phyloP scores from a whole-genome alignment of 2,329 filamentous ascomycete genomes.

The Cordyceps cicadae region DNA sequence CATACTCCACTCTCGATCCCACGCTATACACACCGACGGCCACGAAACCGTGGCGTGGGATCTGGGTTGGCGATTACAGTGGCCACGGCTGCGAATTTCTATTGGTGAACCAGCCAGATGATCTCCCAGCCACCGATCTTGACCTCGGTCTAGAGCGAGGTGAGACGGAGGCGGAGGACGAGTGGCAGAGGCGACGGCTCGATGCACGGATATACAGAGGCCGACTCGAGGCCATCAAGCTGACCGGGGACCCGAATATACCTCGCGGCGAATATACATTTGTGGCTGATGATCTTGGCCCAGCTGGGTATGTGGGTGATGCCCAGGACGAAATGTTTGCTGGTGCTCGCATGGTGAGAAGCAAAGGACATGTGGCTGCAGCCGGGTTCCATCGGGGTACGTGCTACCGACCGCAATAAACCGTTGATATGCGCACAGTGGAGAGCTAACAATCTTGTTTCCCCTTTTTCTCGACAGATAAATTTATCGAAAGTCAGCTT shows the following conservation, averaged over 20 bases:
- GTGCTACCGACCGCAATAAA: conserved; percentile 20
- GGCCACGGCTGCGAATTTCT: conserved; percentile 86
- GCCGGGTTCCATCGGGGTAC: conserved; percentile 64
- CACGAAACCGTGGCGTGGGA: conserved; percentile 76
- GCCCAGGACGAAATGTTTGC: conserved; percentile 60
- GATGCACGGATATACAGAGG: conserved; percentile 51
- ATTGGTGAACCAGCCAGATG: conserved; percentile 64
- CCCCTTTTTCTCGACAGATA: conserved; percentile 41
- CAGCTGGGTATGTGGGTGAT: conserved; percentile 53
- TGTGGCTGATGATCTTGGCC: conserved; percentile 67
- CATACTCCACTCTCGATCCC: conserved; percentile 63
- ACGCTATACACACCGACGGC: conserved; percentile 70
- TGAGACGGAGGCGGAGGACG: conserved; percentile 35
- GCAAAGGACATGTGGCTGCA: conserved; percentile 69
- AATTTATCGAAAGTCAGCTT: conserved; percentile 66
- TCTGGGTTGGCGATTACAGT: conserved; percentile 88
- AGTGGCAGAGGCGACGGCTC: conserved; percentile 36
- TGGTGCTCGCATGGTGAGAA: conserved; percentile 66
- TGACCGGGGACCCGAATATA: conserved; percentile 87
- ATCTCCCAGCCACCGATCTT: conserved; percentile 30
- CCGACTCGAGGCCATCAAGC: conserved; percentile 72
- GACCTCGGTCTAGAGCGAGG: conserved; percentile 32
- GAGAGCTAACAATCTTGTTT: background rate
- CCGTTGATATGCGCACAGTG: conserved; percentile 2
- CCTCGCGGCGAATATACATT: conserved; percentile 82